Percentiles rank a stretch among this genome's conserved stretches.
Conservation (phyloP, 2,329 filamentous ascomycete species). For the Exophiala calicioides region DNA sequence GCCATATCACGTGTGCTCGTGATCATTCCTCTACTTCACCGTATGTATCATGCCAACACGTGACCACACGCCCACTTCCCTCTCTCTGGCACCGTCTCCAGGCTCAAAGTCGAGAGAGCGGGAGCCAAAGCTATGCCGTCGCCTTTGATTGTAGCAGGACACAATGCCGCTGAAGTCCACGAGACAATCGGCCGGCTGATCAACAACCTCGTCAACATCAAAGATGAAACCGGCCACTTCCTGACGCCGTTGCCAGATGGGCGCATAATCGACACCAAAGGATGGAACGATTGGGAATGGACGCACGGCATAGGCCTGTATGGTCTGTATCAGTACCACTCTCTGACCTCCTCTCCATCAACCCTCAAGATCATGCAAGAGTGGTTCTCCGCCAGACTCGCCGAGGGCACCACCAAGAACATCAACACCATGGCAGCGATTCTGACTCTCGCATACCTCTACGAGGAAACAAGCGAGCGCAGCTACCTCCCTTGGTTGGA, state of each 20-base stretch:
- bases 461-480: slow-evolving; percentile 69
- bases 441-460: slow-evolving; percentile 73
- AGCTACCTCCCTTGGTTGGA: slow-evolving; percentile 77
- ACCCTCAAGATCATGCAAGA: slow-evolving; percentile 67
- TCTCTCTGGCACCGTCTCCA: background rate
- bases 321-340: slow-evolving; percentile 80
- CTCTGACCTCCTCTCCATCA: slow-evolving; percentile 63
- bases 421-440: slow-evolving; percentile 84
- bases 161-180: slow-evolving; percentile 43
- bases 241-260: slow-evolving; percentile 70
- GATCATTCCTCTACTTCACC: no score
- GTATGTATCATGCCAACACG: no score
- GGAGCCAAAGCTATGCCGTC: slow-evolving; percentile 19
- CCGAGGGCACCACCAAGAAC: slow-evolving; percentile 74
- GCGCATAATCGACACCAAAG: slow-evolving; percentile 78
- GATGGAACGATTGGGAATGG: slow-evolving; percentile 71
- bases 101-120: background rate
- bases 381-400: slow-evolving; percentile 71
- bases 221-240: slow-evolving; percentile 73
- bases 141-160: slow-evolving; percentile 18
- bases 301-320: slow-evolving; percentile 79
- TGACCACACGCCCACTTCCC: no score
- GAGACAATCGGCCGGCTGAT: slow-evolving; percentile 67
- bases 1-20: no score
- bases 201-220: slow-evolving; percentile 74